Conservation (phyloP, 345 rosid genomes). For the Firmiana major region DNA sequence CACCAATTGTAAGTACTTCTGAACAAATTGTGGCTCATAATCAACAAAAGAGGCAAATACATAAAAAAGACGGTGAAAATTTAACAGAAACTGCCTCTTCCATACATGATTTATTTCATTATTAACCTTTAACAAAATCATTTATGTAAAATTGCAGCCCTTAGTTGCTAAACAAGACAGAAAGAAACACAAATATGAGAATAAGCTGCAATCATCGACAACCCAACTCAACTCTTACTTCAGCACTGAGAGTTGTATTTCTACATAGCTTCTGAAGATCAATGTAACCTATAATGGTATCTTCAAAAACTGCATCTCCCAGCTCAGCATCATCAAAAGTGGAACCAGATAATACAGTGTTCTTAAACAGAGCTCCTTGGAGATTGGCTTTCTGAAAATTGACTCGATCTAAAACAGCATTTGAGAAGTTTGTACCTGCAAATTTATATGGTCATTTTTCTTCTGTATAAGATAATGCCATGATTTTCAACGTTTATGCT, state of each 20-base stretch:
- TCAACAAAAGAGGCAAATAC: not conserved
- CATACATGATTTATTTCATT: not conserved
- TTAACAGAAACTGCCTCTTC: too few species aligned
- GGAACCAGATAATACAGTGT: constrained; percentile 76
- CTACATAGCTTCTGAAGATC: constrained; percentile 66
- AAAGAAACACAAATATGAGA: not conserved
- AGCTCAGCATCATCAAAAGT: constrained; percentile 69
- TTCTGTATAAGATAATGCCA: not conserved
- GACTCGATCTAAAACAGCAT: constrained; percentile 88
- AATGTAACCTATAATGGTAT: constrained; percentile 66
- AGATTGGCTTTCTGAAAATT: constrained; percentile 72
- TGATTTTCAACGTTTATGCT: not conserved
- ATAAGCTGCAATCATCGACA: constrained; percentile 41
- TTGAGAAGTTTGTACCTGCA: constrained; percentile 76
- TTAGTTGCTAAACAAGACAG: not conserved
- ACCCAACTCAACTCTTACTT: constrained; percentile 54
- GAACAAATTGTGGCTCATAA: not conserved
- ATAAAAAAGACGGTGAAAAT: not conserved
- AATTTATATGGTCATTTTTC: not conserved
- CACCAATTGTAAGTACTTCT: not conserved
- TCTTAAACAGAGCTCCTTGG: constrained; percentile 74
- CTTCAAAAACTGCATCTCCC: constrained; percentile 62
- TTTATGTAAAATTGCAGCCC: not conserved
- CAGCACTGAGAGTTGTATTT: constrained; percentile 40
- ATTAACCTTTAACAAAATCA: not conserved